These are phyloP conservation scores for Echria macrotheca DNA, from an alignment of 495 filamentous ascomycete species.

Conservation along the genomic window DNA sequence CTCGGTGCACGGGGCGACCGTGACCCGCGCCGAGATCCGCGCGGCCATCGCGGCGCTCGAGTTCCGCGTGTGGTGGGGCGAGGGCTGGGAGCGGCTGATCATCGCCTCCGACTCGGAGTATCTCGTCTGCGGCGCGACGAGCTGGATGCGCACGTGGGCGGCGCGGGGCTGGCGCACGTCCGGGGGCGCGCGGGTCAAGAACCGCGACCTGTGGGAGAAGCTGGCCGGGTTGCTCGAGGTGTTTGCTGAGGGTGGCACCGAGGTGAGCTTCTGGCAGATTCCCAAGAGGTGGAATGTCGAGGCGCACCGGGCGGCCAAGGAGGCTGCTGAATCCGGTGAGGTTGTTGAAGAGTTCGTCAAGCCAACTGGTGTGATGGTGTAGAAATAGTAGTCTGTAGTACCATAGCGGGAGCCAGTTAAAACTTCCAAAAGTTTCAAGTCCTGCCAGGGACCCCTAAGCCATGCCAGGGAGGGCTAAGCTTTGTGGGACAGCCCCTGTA, in stretches of 20 bases:
- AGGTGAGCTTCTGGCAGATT: slow-evolving; percentile 13
- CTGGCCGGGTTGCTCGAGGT: slow-evolving; percentile 17
- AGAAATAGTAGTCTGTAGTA: too few species aligned
- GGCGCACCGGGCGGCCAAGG: slow-evolving; percentile 4
- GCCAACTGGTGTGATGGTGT: too few species aligned
- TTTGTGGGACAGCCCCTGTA: too few species aligned
- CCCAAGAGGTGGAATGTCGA: slow-evolving; percentile 3
- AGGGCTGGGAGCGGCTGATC: slow-evolving; percentile 34
- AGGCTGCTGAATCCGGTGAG: not conserved
- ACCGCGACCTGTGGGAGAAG: slow-evolving; percentile 36
- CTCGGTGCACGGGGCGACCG: slow-evolving; percentile 21
- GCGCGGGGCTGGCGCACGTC: slow-evolving; percentile 28
- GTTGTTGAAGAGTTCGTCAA: too few species aligned
- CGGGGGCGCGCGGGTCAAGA: slow-evolving; percentile 15
- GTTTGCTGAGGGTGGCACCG: slow-evolving; percentile 8
- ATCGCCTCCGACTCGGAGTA: slow-evolving; percentile 43
- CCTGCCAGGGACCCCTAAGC: too few species aligned
- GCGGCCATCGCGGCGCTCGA: slow-evolving; percentile 34
- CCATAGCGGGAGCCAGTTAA: too few species aligned
- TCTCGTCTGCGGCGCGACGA: slow-evolving; percentile 33
- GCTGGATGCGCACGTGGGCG: slow-evolving; percentile 36
- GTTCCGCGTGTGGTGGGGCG: slow-evolving; percentile 29
- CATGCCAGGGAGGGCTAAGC: too few species aligned
- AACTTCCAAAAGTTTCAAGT: too few species aligned
- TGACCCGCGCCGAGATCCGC: slow-evolving; percentile 37